phyloP scores from a whole-genome alignment of 2,329 filamentous ascomycete species.

The Emergomyces pasteurianus region DNA sequence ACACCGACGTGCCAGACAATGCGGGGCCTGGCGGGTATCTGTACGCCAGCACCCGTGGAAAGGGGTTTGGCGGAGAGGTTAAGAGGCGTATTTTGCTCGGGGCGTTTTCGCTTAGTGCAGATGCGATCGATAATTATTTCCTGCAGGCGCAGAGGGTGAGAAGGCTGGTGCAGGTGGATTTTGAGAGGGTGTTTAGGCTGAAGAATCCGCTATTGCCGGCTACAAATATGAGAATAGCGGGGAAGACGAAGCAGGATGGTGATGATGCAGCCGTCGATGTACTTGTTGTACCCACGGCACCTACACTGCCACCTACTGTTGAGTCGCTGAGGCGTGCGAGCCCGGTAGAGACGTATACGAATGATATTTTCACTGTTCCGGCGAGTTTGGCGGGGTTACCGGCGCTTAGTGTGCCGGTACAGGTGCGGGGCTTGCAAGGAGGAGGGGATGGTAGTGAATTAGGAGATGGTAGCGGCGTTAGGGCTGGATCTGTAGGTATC shows the following conservation, averaged over 20 bases:
- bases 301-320: conserved; percentile 58
- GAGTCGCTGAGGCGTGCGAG: conserved; percentile 38
- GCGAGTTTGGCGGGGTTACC: conserved; percentile 86
- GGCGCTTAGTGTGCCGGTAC: conserved; percentile 68
- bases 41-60: conserved; percentile 63
- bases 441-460: not conserved
- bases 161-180: conserved; percentile 72
- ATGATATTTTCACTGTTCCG: conserved; percentile 91
- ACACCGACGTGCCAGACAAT: conserved; percentile 35
- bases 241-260: conserved; percentile 39
- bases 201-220: conserved; percentile 49
- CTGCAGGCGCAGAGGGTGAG: conserved; percentile 84
- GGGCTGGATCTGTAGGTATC: conserved; percentile 25
- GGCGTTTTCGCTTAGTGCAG: conserved; percentile 77
- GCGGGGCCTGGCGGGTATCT: conserved; percentile 44
- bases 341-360: conserved; percentile 69
- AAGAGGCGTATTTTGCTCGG: conserved; percentile 77
- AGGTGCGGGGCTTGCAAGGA: conserved; percentile 16
- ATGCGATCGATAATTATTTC: conserved; percentile 93
- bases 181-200: conserved; percentile 62
- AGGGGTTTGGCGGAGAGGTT: conserved; percentile 73
- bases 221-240: not conserved
- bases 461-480: not conserved
- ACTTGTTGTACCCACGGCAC: conserved; percentile 75
- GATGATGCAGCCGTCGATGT: conserved; percentile 57